Conservation (phyloP, 1,284 basidiomycete genomes). For the Porogramme epimiltina region DNA sequence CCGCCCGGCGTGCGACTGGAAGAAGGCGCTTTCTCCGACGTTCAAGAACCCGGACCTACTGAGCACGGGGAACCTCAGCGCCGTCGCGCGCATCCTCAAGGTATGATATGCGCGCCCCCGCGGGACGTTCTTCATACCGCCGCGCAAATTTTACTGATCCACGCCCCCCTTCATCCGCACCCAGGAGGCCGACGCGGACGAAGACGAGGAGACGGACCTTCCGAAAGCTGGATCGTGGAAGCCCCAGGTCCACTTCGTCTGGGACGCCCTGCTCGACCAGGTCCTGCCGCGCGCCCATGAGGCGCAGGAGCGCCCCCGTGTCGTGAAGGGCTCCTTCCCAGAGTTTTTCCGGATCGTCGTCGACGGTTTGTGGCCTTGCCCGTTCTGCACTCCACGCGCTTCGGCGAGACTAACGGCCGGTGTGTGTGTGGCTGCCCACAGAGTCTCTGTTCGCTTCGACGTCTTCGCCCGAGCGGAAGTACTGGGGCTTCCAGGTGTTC, state of each 20-base stretch:
- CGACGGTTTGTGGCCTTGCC: constrained; percentile 63
- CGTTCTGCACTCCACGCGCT: constrained; percentile 23
- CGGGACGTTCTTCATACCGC: constrained; percentile 3
- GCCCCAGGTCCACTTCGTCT: constrained; percentile 90
- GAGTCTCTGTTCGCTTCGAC: constrained; percentile 87
- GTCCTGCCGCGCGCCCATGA: constrained; percentile 57
- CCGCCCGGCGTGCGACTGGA: constrained; percentile 70
- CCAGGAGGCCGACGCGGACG: constrained; percentile 63
- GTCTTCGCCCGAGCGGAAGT: constrained; percentile 88
- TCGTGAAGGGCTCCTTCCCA: constrained; percentile 69
- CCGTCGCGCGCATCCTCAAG: constrained; percentile 82
- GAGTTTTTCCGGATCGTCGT: constrained; percentile 92
- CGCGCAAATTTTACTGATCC: constrained; percentile 1
- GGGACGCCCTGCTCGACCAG: constrained; percentile 82
- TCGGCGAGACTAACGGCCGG: constrained; percentile 6
- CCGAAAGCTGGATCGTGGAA: constrained; percentile 76
- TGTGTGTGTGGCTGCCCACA: constrained; percentile 34
- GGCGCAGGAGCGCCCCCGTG: constrained; percentile 19
- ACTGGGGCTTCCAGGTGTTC: constrained; percentile 95
- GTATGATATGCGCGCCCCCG: constrained; percentile 37
- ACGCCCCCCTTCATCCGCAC: constrained; percentile 1
- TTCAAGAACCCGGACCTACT: constrained; percentile 79
- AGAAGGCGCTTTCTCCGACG: constrained; percentile 64
- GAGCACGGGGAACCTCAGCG: constrained; percentile 67
- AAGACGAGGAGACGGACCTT: constrained; percentile 44